Evolutionary conservation across 2,329 filamentous ascomycete genomes (phyloP).

Genomic region (Myriosclerotinia scirpicola): DNA sequence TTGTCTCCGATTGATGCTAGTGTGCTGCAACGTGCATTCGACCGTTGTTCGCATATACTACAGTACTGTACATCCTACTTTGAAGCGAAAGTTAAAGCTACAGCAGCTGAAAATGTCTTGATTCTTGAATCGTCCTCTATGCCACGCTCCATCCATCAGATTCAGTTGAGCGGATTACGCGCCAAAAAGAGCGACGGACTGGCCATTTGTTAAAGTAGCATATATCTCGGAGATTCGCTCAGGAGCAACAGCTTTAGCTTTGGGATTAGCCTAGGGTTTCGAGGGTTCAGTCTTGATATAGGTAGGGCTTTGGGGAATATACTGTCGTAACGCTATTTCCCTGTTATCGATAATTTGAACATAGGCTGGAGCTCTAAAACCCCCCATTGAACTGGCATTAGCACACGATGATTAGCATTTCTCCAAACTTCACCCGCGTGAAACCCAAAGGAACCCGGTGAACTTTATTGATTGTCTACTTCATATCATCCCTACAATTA

Average conservation of each 20-base stretch:
- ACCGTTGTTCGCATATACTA: constrained; percentile 17
- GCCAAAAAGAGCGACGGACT: neutral
- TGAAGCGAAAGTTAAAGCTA: too few species aligned
- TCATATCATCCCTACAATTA: too few species aligned
- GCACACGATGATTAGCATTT: too few species aligned
- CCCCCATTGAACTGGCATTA: too few species aligned
- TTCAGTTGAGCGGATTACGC: neutral
- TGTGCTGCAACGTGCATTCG: constrained; percentile 4
- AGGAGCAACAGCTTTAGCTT: neutral
- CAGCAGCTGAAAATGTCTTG: neutral
- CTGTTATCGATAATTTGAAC: neutral
- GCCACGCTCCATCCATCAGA: neutral
- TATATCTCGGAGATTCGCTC: neutral
- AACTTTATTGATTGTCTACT: too few species aligned
- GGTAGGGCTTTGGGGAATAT: neutral
- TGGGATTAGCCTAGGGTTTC: neutral
- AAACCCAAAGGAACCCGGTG: too few species aligned
- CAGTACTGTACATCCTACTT: neutral
- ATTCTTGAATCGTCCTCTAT: neutral
- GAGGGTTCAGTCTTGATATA: neutral
- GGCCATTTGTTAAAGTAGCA: neutral
- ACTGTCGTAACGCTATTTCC: neutral
- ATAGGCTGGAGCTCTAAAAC: neutral
- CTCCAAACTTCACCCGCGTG: too few species aligned
- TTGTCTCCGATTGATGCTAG: constrained; percentile 5